These are phyloP conservation scores for Poteriospumella lacustris DNA, from an alignment of 108 stramenopile species.

Conservation along the genomic window DNA sequence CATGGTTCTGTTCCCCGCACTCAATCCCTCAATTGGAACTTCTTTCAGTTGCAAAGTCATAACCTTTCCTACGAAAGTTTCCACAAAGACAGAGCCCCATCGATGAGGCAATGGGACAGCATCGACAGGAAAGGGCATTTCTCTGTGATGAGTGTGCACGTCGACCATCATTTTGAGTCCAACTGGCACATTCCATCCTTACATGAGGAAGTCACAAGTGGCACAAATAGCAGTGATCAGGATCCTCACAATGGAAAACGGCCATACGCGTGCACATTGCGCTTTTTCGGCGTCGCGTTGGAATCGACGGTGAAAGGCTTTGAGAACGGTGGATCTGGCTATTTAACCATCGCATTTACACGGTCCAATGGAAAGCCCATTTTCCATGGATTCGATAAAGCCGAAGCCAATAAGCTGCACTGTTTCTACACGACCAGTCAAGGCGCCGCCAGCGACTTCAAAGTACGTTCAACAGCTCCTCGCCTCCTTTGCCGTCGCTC, in stretches of 20 bases:
- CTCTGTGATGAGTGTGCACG: neutral
- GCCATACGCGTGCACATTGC: neutral
- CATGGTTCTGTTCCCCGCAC: too few relatives aligned
- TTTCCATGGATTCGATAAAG: slow-evolving; percentile 10
- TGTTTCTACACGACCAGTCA: neutral
- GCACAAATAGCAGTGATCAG: neutral
- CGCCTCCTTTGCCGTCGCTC: too few relatives aligned
- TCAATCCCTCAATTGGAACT: too few relatives aligned
- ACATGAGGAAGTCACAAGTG: neutral
- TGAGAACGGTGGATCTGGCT: slow-evolving; percentile 9
- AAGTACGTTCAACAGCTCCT: too few relatives aligned
- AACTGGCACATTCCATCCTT: neutral
- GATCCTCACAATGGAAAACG: neutral
- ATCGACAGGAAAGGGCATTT: neutral
- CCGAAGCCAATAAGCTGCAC: neutral
- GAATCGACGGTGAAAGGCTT: neutral
- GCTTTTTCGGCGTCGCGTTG: neutral
- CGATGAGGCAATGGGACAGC: neutral
- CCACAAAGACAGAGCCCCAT: too few relatives aligned
- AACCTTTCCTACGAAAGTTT: too few relatives aligned
- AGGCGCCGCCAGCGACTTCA: neutral
- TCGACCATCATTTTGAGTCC: neutral
- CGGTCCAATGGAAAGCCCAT: neutral
- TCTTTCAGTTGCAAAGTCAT: too few relatives aligned
- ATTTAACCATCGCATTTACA: slow-evolving; percentile 7